Base-by-base conservation (phyloP, 495 filamentous ascomycete genomes). In the Trichoderma parareesei region DNA sequence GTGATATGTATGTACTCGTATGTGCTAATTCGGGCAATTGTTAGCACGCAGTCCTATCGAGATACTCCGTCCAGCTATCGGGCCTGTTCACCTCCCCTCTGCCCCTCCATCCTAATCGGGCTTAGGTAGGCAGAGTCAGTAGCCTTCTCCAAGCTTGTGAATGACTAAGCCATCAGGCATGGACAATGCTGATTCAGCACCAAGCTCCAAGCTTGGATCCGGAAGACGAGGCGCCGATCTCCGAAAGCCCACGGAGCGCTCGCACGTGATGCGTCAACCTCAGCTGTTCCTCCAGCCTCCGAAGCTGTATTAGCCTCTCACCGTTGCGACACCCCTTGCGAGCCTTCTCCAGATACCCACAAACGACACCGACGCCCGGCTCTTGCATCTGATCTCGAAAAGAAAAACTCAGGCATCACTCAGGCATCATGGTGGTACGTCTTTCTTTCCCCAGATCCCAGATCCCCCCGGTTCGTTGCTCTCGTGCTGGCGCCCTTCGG, bases 401-500 rank as follows among this genome's bases (percentile, higher is more conserved):
- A 4, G 7, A 6, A 0, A 42, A 61, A 41, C n/a, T n/a, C n/a
- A n/a, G n/a, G n/a, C n/a, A n/a, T n/a, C n/a, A 61, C 35, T 35
- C 55, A 61, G 38, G 67, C 66, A 71, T 65, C 40, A 72, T 69
- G 69, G 67, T 70, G 65, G 70, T 72, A 70, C 44, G 70, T 72
- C 65, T 38, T 37, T 46, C 67, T 53, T 38, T 16, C 61, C 38
- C 57, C 66, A 60, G 64, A 57, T 67, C 40, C 41, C 41, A 27
- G 27, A 27, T 27, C 57, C 59, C 27, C 55, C 49, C 40, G 62
- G 35, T 53, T 60, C 40, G 27, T 42, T n/a, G 41, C 60, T 61
- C 18, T 38, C 38, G 38, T 61, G 60, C 60, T 61, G 60, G 13
- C 33, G 16, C 27, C 44, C 27, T 27, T 27, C 27, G 27, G 27